Conservation (phyloP, 805 yeast genomes). For the Zygoascus biomembranicola region DNA sequence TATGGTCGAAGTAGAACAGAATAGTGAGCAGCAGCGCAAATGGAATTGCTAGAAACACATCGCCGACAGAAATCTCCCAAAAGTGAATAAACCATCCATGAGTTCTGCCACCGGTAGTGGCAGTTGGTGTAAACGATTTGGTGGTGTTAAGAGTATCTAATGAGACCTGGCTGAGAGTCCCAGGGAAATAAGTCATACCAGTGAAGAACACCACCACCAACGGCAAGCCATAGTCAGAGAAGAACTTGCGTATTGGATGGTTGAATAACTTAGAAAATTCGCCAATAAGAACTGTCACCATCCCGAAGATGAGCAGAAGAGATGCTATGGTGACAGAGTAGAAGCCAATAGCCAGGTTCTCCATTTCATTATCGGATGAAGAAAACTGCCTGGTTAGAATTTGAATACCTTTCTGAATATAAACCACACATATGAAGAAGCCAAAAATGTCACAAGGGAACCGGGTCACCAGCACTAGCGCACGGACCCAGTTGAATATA, state of each 20-base stretch:
- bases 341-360: slow-evolving; percentile 44
- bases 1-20: slow-evolving; percentile 90
- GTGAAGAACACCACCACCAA: slow-evolving; percentile 79
- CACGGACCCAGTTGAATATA: slow-evolving; percentile 54
- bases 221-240: slow-evolving; percentile 85
- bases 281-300: slow-evolving; percentile 52
- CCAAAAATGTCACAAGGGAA: slow-evolving; percentile 94
- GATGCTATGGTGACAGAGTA: slow-evolving; percentile 68
- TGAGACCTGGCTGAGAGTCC: slow-evolving; percentile 47
- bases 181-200: slow-evolving; percentile 90
- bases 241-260: slow-evolving; percentile 52
- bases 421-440: slow-evolving; percentile 77
- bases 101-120: slow-evolving; percentile 23
- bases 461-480: slow-evolving; percentile 61
- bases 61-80: slow-evolving; percentile 64
- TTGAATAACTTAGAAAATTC: slow-evolving; percentile 53
- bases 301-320: slow-evolving; percentile 70
- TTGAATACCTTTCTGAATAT: slow-evolving; percentile 85
- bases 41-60: slow-evolving; percentile 85
- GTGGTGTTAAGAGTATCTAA: slow-evolving; percentile 63
- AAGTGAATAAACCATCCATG: slow-evolving; percentile 74
- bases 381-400: slow-evolving; percentile 65
- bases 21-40: slow-evolving; percentile 81
- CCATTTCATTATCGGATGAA: slow-evolving; percentile 14
- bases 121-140: slow-evolving; percentile 68